A percentile compares a stretch with the other conserved stretches of the same genome.
These are phyloP conservation scores for Barnettozyma vustinii DNA, from an alignment of 805 yeast genomes.

Conservation along the genomic window DNA sequence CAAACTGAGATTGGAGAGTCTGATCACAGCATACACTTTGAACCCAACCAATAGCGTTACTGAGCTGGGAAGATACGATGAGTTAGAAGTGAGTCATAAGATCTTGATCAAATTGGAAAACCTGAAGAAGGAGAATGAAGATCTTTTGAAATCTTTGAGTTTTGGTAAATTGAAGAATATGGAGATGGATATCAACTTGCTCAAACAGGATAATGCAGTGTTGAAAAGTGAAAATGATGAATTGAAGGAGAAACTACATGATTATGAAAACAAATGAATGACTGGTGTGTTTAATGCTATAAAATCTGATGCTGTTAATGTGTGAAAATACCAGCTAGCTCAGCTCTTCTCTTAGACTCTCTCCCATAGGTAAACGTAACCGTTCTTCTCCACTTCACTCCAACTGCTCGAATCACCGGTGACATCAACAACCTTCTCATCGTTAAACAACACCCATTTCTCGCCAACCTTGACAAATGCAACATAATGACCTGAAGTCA, in stretches of 20 bases:
- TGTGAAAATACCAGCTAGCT: background rate
- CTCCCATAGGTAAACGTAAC: conserved; percentile 39
- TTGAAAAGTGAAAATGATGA: conserved; percentile 30
- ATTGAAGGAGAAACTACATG: conserved; percentile 4
- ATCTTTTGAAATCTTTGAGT: conserved; percentile 62
- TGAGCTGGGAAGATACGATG: conserved; percentile 60
- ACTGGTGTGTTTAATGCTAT: background rate
- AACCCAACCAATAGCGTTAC: conserved; percentile 44
- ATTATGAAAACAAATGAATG: background rate
- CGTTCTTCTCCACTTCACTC: conserved; percentile 35
- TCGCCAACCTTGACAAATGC: conserved; percentile 47
- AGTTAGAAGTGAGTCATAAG: conserved; percentile 69
- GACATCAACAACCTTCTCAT: conserved; percentile 72
- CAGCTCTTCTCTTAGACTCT: conserved; percentile 3
- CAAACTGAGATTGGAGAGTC: conserved; percentile 55
- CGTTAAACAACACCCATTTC: conserved; percentile 75
- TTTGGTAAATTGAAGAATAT: conserved; percentile 72
- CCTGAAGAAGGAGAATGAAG: conserved; percentile 64
- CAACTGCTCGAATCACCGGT: conserved; percentile 31
- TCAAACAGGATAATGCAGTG: conserved; percentile 46
- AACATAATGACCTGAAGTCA: conserved; percentile 88
- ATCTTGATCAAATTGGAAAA: conserved; percentile 56
- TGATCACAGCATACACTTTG: conserved; percentile 49
- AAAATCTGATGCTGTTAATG: background rate
- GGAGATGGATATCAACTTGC: conserved; percentile 59